Percentiles rank a stretch among this genome's conserved stretches.
These are phyloP conservation scores for Salix caprea DNA, from an alignment of 345 rosid species.

Conservation along the genomic window DNA sequence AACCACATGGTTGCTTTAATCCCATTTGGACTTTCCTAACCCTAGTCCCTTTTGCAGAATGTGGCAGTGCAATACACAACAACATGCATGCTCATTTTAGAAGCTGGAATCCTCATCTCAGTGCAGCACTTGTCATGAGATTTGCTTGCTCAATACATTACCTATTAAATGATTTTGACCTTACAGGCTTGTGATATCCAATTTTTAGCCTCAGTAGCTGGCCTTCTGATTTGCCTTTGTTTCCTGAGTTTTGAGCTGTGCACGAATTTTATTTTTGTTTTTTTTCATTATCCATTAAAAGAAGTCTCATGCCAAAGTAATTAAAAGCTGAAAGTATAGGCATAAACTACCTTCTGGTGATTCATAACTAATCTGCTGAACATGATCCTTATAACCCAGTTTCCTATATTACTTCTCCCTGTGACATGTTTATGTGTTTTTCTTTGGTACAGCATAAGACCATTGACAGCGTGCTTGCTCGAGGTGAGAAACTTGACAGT, in stretches of 20 bases:
- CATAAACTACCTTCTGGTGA: background rate
- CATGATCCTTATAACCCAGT: background rate
- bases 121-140: background rate
- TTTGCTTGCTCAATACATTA: background rate
- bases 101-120: background rate
- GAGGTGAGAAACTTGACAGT: constrained; percentile 96
- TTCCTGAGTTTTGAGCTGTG: background rate
- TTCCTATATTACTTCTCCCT: background rate
- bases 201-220: background rate
- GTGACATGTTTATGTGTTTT: background rate
- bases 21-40: background rate
- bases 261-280: background rate
- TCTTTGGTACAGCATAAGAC: constrained; percentile 77
- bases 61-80: background rate
- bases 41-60: background rate
- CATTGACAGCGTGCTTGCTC: constrained; percentile 92
- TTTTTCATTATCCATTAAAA: background rate
- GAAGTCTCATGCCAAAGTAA: background rate
- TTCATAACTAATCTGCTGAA: background rate
- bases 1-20: background rate
- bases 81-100: background rate
- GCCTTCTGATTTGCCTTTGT: background rate
- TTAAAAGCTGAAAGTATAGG: background rate
- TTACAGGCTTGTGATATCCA: background rate
- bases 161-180: background rate